These are phyloP conservation scores for Penicillium angulare DNA, from an alignment of 495 filamentous ascomycete genomes.

Conservation along the genomic window DNA sequence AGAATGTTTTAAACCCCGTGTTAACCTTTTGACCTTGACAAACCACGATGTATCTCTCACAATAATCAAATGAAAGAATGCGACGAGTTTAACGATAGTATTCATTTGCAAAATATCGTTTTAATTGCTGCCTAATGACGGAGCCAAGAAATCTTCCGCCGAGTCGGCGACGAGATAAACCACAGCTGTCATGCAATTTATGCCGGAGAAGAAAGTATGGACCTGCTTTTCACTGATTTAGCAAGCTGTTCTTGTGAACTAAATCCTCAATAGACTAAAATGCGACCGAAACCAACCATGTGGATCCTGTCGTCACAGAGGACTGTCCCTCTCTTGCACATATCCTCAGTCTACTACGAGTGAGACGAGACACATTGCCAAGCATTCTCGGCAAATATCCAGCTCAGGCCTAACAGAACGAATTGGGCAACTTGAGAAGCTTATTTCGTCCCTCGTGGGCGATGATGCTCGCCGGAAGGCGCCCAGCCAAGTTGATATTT, in stretches of 20 bases:
- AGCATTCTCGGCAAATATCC: not conserved
- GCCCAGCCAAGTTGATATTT: not conserved
- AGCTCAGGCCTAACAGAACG: conserved; percentile 19
- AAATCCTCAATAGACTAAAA: conserved; percentile 16
- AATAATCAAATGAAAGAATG: not conserved
- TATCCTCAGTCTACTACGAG: conserved; percentile 11
- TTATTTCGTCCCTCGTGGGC: conserved; percentile 26
- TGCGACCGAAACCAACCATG: conserved; percentile 32
- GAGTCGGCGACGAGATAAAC: conserved; percentile 31
- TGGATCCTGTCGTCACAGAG: conserved; percentile 27
- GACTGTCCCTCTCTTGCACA: conserved; percentile 25
- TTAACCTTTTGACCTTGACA: no score
- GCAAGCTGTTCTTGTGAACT: not conserved
- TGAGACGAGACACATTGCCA: not conserved
- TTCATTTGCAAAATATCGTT: not conserved
- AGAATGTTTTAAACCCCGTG: not conserved
- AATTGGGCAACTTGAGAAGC: conserved; percentile 24
- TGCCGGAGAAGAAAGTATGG: conserved; percentile 32
- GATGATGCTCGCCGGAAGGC: conserved; percentile 7
- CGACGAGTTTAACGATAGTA: no score
- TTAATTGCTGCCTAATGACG: not conserved
- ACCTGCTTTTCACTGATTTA: not conserved
- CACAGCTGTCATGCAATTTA: conserved; percentile 31
- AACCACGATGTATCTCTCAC: no score
- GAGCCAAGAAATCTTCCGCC: conserved; percentile 14